Evolutionary conservation across 768 basidiomycete genomes (phyloP).

Genomic region (Mycena amicta): DNA sequence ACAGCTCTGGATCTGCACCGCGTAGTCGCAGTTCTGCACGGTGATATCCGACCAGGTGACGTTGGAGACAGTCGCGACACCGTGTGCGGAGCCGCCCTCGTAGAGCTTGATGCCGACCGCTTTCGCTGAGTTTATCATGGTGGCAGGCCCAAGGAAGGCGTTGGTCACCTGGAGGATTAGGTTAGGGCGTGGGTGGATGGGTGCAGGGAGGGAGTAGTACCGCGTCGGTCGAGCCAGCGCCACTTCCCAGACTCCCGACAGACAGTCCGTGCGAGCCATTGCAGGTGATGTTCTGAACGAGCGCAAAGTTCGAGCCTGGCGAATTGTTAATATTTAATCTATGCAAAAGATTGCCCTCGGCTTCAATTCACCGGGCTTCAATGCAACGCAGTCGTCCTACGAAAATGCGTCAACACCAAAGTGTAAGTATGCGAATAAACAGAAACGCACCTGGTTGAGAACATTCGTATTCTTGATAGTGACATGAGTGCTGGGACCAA

Average conservation of each 20-base stretch:
- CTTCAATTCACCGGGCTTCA: conserved; percentile 27
- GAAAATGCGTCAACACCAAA: conserved; percentile 3
- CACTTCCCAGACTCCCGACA: conserved; percentile 29
- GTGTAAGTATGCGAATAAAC: background rate
- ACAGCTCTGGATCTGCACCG: conserved; percentile 35
- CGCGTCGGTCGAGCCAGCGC: conserved; percentile 18
- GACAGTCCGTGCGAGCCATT: conserved; percentile 35
- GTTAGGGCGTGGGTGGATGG: too few relatives aligned
- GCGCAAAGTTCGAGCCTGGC: conserved; percentile 28
- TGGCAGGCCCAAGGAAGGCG: conserved; percentile 29
- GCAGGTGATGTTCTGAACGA: conserved; percentile 33
- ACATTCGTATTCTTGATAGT: conserved; percentile 31
- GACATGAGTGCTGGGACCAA: conserved; percentile 30
- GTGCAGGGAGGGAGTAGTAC: conserved; percentile 10
- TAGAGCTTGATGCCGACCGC: conserved; percentile 36
- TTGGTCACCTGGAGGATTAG: conserved; percentile 27
- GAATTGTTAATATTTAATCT: too few relatives aligned
- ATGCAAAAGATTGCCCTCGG: too few relatives aligned
- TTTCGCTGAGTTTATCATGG: conserved; percentile 34
- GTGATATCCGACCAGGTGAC: conserved; percentile 33
- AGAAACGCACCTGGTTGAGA: conserved; percentile 24
- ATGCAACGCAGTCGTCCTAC: conserved; percentile 37
- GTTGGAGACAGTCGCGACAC: conserved; percentile 33
- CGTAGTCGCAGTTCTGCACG: conserved; percentile 35
- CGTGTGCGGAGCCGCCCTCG: conserved; percentile 31